Evolutionary conservation across 148 eudicot species (phyloP).

Genomic region (Cornus kousa): DNA sequence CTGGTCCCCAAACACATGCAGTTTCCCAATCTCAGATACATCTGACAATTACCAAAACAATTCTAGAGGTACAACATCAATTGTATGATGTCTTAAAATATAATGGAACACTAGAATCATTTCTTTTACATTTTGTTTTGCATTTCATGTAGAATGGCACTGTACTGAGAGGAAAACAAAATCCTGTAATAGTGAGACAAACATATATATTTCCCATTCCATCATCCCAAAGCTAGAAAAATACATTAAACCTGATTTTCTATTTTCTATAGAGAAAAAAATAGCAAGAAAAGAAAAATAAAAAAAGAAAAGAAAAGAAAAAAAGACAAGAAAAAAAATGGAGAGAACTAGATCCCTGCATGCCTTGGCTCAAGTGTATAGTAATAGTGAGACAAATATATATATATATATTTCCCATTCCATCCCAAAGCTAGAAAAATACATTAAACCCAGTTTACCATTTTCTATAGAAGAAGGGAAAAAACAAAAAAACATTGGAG

Average conservation of each 20-base stretch:
- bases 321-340: not conserved
- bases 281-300: not conserved
- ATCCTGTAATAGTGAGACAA: too few species aligned
- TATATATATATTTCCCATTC: slow-evolving; percentile 5
- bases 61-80: not conserved
- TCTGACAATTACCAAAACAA: too few species aligned
- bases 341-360: slow-evolving; percentile 3
- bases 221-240: not conserved
- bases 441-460: slow-evolving; percentile 5
- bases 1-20: too few species aligned
- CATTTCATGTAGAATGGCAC: not conserved
- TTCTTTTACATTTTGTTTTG: too few species aligned
- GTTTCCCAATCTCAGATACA: too few species aligned
- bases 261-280: not conserved
- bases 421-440: not conserved
- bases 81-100: not conserved
- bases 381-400: too few species aligned
- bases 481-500: not conserved
- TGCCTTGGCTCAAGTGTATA: not conserved
- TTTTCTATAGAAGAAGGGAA: not conserved
- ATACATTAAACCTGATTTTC: not conserved
- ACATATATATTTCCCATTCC: not conserved
- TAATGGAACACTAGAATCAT: not conserved
- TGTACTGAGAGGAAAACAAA: not conserved
- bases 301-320: not conserved